These are phyloP conservation scores for Ephemerocybe angulata DNA, from an alignment of 768 basidiomycete species.

Conservation along the genomic window DNA sequence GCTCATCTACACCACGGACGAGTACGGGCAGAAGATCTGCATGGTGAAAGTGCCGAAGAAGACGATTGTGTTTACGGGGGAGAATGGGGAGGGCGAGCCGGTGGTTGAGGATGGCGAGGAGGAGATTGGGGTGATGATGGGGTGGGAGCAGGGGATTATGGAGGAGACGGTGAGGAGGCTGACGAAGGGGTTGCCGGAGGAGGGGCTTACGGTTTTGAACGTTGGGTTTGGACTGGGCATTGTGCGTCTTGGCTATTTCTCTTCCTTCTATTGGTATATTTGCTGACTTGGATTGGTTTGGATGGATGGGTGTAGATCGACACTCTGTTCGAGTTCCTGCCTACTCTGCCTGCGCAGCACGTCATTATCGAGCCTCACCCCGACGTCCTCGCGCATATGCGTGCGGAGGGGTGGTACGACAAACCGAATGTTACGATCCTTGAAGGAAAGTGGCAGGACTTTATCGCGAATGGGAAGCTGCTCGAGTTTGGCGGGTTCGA, in stretches of 20 bases:
- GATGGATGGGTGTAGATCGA: constrained; percentile 71
- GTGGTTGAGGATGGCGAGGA: constrained; percentile 53
- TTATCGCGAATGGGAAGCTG: constrained; percentile 57
- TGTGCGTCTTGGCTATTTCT: constrained; percentile 37
- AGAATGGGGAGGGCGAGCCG: constrained; percentile 35
- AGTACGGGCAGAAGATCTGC: constrained; percentile 79
- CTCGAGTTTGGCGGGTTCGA: constrained; percentile 74
- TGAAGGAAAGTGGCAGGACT: constrained; percentile 95
- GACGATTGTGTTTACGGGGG: background rate
- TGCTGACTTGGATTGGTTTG: background rate
- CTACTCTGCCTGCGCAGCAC: constrained; percentile 62
- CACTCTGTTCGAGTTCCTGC: constrained; percentile 65
- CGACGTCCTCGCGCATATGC: constrained; percentile 84
- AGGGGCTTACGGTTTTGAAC: constrained; percentile 69
- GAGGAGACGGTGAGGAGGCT: constrained; percentile 67
- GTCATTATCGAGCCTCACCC: constrained; percentile 94
- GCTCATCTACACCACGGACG: constrained; percentile 66
- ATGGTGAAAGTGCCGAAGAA: constrained; percentile 40
- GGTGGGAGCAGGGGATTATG: constrained; percentile 94
- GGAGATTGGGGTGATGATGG: constrained; percentile 99
- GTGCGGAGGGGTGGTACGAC: constrained; percentile 69
- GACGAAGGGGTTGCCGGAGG: constrained; percentile 46
- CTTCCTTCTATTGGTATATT: constrained; percentile 3
- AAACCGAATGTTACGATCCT: constrained; percentile 75
- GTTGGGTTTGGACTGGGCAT: constrained; percentile 95